A percentile compares a stretch with the other conserved stretches of the same genome.
These are phyloP conservation scores for Agaricus bisporus DNA, from an alignment of 768 basidiomycete species.

Conservation along the genomic window DNA sequence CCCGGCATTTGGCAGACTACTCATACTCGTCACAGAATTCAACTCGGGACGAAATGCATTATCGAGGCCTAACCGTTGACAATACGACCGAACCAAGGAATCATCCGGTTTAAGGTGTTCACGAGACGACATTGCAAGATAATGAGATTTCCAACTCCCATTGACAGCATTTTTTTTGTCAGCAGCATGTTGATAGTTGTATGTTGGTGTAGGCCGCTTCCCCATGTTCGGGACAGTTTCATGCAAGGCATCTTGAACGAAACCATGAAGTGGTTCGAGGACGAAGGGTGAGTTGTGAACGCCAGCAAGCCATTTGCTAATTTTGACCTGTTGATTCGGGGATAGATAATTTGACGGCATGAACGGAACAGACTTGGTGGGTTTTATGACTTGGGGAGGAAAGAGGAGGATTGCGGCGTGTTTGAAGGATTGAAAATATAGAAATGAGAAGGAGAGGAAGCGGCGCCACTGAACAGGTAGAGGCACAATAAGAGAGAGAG, in stretches of 20 bases:
- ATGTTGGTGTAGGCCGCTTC: slow-evolving; percentile 1
- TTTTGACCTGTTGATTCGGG: background rate
- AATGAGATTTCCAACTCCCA: slow-evolving; percentile 6
- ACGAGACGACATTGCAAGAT: background rate
- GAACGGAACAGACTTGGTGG: background rate
- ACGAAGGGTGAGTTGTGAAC: slow-evolving; percentile 4
- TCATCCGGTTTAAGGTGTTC: background rate
- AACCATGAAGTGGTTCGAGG: slow-evolving; percentile 1
- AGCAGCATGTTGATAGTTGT: background rate
- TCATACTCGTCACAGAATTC: slow-evolving; percentile 6
- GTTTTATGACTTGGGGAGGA: background rate
- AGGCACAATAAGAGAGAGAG: background rate
- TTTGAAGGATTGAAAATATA: background rate
- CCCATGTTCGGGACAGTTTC: background rate
- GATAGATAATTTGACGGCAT: slow-evolving; percentile 4
- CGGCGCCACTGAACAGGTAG: background rate
- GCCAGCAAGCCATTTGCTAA: slow-evolving; percentile 4
- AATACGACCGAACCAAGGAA: background rate
- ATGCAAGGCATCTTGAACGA: slow-evolving; percentile 1
- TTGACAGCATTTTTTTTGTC: background rate
- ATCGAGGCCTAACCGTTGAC: slow-evolving; percentile 1
- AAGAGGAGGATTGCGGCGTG: background rate
- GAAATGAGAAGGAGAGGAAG: background rate
- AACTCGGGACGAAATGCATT: slow-evolving; percentile 3
- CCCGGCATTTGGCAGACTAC: slow-evolving; percentile 2